Base-by-base conservation (phyloP, 345 rosid species). In the Syzygium aqueum region DNA sequence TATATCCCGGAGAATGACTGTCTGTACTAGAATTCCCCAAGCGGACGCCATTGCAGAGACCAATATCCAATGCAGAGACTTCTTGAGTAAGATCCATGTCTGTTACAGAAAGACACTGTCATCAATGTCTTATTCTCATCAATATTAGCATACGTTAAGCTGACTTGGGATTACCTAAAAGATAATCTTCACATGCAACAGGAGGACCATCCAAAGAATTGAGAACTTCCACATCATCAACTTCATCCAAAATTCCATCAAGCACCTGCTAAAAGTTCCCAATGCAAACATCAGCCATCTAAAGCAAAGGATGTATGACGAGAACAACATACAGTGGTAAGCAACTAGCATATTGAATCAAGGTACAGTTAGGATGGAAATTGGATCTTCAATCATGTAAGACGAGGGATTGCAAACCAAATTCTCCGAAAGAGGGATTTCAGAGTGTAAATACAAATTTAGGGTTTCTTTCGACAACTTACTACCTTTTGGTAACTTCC, bases 221-320 rank as follows among this genome's bases (percentile, higher is more conserved):
- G 87, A 94, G 84, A 88, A 93, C 95, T 87, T 95, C 98, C 85
- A 93, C 93, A 89, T 94, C 96, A 83, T 92, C 93, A 88, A 95
- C 91, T 85, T 89, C 96, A 87, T 93, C 96, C 59, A 95, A 93
- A 91, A 94, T 84, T 83, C 95, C 97, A 86, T 96, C 96, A 84
- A 95, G 95, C 91, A 91, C 94, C 98, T 96, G 90, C 63, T 27
- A 90, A 85, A 89, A 90, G 33, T 67, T 87, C 77, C 85, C 85
- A 53, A 84, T 87, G 82, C 49, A 73, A 73, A 33, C 27, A 37
- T 73, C 25, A 73, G 82, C 82, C 49, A 37, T 49, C 82, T 37
- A 73, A 73, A 37, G 80, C 23, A 67, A 73, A 73, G 49, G 46
- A 37, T 73, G 57, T 53, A 84, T 11, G 9, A 84, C 40, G 59